Conservation (phyloP, 2,329 filamentous ascomycete genomes). For the Verticillium tricorpus region DNA sequence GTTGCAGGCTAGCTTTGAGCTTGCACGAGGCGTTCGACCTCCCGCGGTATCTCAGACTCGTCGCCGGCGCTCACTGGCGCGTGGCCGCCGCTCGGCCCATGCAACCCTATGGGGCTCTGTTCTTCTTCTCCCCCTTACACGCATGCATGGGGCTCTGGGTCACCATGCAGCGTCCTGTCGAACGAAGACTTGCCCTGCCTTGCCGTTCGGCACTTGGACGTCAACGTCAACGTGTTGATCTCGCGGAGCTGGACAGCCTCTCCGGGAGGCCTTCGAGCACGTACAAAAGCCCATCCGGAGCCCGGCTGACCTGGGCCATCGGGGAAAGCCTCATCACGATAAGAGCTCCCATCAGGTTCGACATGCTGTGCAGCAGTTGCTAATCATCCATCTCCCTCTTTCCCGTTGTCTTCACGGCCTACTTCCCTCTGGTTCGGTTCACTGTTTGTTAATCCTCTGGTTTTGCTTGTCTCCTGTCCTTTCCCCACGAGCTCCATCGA, state of each 20-base stretch:
- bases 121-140: neutral
- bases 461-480: neutral
- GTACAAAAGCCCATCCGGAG: neutral
- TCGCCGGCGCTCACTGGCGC: neutral
- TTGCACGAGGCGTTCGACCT: neutral
- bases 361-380: neutral
- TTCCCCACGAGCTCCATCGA: neutral
- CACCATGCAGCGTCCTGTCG: neutral
- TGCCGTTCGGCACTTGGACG: slow-evolving; percentile 1
- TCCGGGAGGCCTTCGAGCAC: neutral
- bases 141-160: slow-evolving; percentile 6
- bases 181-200: neutral
- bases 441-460: neutral
- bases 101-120: slow-evolving; percentile 11
- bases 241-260: neutral
- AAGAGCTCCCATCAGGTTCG: neutral
- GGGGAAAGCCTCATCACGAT: neutral
- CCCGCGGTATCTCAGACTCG: neutral
- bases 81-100: slow-evolving; percentile 4
- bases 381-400: neutral
- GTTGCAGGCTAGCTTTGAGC: slow-evolving; percentile 1
- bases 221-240: neutral
- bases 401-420: neutral
- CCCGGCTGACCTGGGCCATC: neutral
- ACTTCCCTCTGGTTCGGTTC: neutral